Evolutionary conservation across 331 rosid genomes (phyloP).

Genomic region (Rhamnella rubrinervis): DNA sequence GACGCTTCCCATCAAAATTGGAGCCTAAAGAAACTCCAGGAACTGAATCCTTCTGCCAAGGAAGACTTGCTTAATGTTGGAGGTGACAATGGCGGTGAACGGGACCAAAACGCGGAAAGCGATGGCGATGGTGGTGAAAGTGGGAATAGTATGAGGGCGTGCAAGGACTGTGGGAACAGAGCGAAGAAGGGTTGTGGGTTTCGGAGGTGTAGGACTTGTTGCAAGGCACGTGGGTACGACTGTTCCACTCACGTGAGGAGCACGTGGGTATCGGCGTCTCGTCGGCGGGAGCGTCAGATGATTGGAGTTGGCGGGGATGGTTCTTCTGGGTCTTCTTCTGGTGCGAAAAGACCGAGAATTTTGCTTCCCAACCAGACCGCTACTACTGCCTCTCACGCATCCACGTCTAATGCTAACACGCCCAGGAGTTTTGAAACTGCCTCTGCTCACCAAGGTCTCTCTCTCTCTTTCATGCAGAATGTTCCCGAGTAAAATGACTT

Average conservation of each 20-base stretch:
- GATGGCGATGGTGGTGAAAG: background rate
- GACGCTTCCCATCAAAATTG: conserved; percentile 27
- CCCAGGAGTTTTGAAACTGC: conserved; percentile 44
- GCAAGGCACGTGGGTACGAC: conserved; percentile 66
- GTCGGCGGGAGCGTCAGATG: conserved; percentile 60
- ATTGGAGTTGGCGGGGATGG: conserved; percentile 27
- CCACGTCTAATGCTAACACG: conserved; percentile 48
- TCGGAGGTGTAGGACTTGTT: conserved; percentile 77
- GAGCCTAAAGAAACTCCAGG: conserved; percentile 52
- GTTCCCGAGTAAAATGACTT: too few species aligned
- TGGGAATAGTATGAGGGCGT: conserved; percentile 42
- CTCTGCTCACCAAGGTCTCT: conserved; percentile 52
- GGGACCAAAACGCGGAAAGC: background rate
- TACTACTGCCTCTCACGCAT: conserved; percentile 48
- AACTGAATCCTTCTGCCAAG: conserved; percentile 28
- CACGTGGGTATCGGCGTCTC: conserved; percentile 76
- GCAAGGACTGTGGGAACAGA: conserved; percentile 76
- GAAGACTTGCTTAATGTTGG: conserved; percentile 25
- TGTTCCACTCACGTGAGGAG: conserved; percentile 78
- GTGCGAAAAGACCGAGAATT: conserved; percentile 55
- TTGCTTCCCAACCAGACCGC: conserved; percentile 39
- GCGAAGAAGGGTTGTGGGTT: conserved; percentile 72
- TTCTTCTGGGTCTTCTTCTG: conserved; percentile 53
- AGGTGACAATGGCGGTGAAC: background rate
- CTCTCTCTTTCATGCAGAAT: background rate